Evolutionary conservation across 805 yeast species (phyloP).

Genomic region (Pichia phayaonensis): DNA sequence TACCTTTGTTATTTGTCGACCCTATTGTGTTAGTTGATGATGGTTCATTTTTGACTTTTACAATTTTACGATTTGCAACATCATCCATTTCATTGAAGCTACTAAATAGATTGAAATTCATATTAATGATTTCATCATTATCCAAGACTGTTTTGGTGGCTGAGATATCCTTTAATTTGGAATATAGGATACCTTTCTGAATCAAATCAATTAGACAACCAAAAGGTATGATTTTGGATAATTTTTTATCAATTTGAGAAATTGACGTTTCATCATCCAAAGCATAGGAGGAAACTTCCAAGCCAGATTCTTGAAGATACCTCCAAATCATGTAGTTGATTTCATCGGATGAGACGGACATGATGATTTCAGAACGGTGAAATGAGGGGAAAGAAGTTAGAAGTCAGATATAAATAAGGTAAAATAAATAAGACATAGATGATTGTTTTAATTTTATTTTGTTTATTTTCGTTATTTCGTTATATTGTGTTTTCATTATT

Average conservation of each 20-base stretch:
- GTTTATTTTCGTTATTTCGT: too few relatives aligned
- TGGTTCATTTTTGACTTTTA: neutral
- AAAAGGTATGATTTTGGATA: conserved; percentile 50
- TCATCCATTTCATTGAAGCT: conserved; percentile 32
- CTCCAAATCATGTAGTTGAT: conserved; percentile 90
- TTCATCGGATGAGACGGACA: conserved; percentile 80
- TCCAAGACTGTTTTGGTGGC: conserved; percentile 9
- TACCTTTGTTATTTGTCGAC: too few relatives aligned
- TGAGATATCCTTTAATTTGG: conserved; percentile 56
- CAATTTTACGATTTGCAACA: neutral
- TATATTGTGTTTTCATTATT: too few relatives aligned
- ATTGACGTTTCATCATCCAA: conserved; percentile 68
- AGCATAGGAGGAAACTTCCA: conserved; percentile 71
- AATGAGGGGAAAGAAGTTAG: neutral
- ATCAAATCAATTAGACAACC: conserved; percentile 78
- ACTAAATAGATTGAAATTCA: conserved; percentile 44
- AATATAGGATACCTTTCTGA: conserved; percentile 77
- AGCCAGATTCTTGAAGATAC: conserved; percentile 79
- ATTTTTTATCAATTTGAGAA: conserved; percentile 44
- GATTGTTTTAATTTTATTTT: too few relatives aligned
- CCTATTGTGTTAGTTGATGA: neutral
- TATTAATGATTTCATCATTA: conserved; percentile 21
- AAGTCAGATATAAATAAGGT: too few relatives aligned
- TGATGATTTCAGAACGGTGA: neutral
- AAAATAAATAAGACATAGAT: too few relatives aligned